phyloP scores from a whole-genome alignment of 2,329 filamentous ascomycete genomes.

The Xylaria sp. region DNA sequence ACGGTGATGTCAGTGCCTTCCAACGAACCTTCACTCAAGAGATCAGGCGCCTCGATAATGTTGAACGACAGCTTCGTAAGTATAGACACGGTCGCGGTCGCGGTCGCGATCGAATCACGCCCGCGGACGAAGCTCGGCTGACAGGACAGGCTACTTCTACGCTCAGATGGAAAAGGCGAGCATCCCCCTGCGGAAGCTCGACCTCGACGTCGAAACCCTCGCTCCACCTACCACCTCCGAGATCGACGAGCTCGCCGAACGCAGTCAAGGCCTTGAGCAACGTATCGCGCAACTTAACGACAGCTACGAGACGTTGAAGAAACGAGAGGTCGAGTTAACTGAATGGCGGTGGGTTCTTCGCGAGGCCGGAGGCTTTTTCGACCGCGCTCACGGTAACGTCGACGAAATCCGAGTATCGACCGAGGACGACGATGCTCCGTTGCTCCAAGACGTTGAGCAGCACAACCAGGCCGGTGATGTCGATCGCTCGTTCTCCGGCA shows the following conservation, averaged over 20 bases:
- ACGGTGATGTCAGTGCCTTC: conserved; percentile 91
- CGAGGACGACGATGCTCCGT: conserved; percentile 90
- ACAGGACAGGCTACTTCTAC: conserved; percentile 84
- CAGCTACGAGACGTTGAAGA: conserved; percentile 98
- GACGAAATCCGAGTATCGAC: conserved; percentile 95
- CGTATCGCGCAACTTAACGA: conserved; percentile 92
- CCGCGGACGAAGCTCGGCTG: conserved; percentile 42
- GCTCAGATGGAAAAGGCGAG: conserved; percentile 93
- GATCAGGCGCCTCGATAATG: conserved; percentile 96
- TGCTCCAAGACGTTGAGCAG: conserved; percentile 93
- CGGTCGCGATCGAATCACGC: conserved; percentile 18
- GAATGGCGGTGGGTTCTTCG: conserved; percentile 99
- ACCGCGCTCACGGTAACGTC: conserved; percentile 93
- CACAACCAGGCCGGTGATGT: conserved; percentile 73
- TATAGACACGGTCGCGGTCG: conserved; percentile 43
- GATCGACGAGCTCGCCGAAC: conserved; percentile 94
- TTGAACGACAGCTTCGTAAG: conserved; percentile 95
- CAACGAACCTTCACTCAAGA: conserved; percentile 98
- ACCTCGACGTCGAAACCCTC: conserved; percentile 88
- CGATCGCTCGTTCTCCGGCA: conserved; percentile 90
- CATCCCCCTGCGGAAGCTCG: conserved; percentile 87
- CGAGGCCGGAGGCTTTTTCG: conserved; percentile 97
- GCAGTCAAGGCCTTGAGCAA: conserved; percentile 91
- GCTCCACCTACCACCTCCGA: conserved; percentile 91
- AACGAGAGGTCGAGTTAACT: conserved; percentile 93